Percentiles rank a stretch among this genome's conserved stretches.
These are phyloP conservation scores for Verticillium longisporum DNA, from an alignment of 2,329 filamentous ascomycete species.

Conservation along the genomic window DNA sequence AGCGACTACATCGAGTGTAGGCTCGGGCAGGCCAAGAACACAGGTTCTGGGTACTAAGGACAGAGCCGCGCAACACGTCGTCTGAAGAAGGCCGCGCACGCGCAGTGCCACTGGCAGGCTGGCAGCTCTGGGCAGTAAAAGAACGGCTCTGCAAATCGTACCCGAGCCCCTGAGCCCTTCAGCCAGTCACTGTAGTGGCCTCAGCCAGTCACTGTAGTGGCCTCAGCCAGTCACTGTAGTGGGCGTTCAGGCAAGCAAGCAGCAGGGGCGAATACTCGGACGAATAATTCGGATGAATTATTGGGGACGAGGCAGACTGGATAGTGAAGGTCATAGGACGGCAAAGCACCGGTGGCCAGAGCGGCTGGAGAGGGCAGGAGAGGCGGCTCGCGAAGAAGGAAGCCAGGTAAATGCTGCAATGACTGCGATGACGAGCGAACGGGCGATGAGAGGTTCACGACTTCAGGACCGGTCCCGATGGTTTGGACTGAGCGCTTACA, in stretches of 20 bases:
- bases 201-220: no score
- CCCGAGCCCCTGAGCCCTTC: background rate
- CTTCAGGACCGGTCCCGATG: background rate
- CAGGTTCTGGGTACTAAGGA: background rate
- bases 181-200: no score
- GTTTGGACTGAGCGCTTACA: background rate
- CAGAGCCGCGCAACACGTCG: background rate
- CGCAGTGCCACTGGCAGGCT: background rate
- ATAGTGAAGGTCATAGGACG: background rate
- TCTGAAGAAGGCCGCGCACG: background rate
- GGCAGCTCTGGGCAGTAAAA: background rate
- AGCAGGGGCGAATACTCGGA: background rate
- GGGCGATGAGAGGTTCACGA: background rate
- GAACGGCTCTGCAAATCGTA: background rate
- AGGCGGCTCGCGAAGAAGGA: background rate
- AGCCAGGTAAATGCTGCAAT: background rate
- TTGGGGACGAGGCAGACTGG: background rate
- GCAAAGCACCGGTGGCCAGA: background rate
- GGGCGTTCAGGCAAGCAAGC: background rate
- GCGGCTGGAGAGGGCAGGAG: background rate
- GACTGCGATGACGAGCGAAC: background rate
- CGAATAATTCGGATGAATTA: background rate
- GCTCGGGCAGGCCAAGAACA: background rate
- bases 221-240: no score
- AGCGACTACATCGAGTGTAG: background rate